A percentile compares a stretch with the other conserved stretches of the same genome.
phyloP scores from a whole-genome alignment of 345 rosid genomes.

The Durio zibethinus region DNA sequence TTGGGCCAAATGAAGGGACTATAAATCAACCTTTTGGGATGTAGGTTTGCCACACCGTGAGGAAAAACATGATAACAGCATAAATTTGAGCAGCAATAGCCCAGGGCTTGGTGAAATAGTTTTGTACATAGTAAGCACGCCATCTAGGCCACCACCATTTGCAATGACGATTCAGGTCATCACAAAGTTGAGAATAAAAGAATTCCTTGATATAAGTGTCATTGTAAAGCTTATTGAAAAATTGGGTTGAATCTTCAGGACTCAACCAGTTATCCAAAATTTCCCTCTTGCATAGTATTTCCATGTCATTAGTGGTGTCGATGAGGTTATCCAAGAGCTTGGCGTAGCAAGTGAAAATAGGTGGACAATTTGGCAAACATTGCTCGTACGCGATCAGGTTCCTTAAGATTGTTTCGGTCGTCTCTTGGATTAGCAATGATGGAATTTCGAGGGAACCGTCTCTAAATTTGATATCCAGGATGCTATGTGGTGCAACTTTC shows the following conservation, averaged over 20 bases:
- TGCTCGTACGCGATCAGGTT: slow-evolving; percentile 24
- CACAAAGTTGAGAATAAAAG: slow-evolving; percentile 6
- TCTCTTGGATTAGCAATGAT: slow-evolving; percentile 13
- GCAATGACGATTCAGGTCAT: slow-evolving; percentile 8
- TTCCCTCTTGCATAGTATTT: slow-evolving; percentile 8
- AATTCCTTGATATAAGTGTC: slow-evolving; percentile 19
- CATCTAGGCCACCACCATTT: slow-evolving; percentile 9
- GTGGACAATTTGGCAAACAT: slow-evolving; percentile 8
- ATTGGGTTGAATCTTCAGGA: slow-evolving; percentile 13
- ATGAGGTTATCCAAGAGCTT: slow-evolving; percentile 24
- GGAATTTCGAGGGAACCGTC: slow-evolving; percentile 16
- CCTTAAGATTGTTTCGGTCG: slow-evolving; percentile 7
- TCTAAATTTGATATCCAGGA: slow-evolving; percentile 17
- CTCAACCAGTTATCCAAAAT: slow-evolving; percentile 18
- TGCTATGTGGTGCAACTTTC: not conserved
- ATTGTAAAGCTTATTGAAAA: slow-evolving; percentile 23
- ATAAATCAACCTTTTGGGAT: not conserved
- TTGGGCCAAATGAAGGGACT: not conserved
- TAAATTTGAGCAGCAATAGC: slow-evolving; percentile 18
- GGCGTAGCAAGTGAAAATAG: slow-evolving; percentile 25
- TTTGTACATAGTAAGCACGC: slow-evolving; percentile 12
- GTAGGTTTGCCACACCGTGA: not conserved
- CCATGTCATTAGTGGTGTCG: slow-evolving; percentile 19
- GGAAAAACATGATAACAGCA: slow-evolving; percentile 5
- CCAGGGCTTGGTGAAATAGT: slow-evolving; percentile 25